These are phyloP conservation scores for Aspergillus amoenus DNA, from an alignment of 2,329 filamentous ascomycete species.

Conservation along the genomic window DNA sequence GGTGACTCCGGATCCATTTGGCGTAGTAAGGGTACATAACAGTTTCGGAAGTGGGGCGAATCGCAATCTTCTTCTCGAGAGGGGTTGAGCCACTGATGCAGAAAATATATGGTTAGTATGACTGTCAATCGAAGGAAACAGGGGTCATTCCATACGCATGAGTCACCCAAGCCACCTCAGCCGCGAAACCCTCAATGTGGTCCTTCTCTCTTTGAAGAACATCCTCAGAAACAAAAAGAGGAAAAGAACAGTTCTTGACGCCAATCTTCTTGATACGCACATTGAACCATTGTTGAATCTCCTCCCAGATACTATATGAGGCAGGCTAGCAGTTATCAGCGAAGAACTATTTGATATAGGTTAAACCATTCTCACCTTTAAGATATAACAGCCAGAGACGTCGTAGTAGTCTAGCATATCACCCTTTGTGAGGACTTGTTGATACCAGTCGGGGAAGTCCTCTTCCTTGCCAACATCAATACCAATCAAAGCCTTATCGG, in stretches of 20 bases:
- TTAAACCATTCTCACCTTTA: conserved; percentile 56
- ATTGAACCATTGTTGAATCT: conserved; percentile 60
- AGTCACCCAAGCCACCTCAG: conserved; percentile 57
- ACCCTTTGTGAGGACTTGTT: conserved; percentile 94
- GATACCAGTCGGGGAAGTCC: conserved; percentile 94
- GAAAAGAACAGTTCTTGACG: conserved; percentile 94
- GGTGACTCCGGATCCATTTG: conserved; percentile 95
- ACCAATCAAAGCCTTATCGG: conserved; percentile 70
- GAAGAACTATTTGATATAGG: not conserved
- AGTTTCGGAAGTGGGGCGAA: conserved; percentile 68
- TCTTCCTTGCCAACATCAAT: conserved; percentile 83
- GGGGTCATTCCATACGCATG: conserved; percentile 40
- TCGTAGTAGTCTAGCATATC: conserved; percentile 99
- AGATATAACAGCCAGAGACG: conserved; percentile 95
- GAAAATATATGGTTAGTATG: conserved; percentile 6
- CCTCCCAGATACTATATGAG: conserved; percentile 68
- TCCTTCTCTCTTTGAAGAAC: conserved; percentile 86
- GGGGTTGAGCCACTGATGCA: conserved; percentile 76
- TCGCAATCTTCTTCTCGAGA: conserved; percentile 75
- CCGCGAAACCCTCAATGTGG: conserved; percentile 97
- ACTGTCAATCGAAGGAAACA: not conserved
- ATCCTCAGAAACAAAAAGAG: conserved; percentile 90
- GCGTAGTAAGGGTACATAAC: conserved; percentile 97
- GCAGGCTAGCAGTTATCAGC: conserved; percentile 49
- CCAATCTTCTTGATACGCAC: conserved; percentile 81